Evolutionary conservation across 2,329 filamentous ascomycete genomes (phyloP).

Genomic region (Hymenoscyphus repandus): DNA sequence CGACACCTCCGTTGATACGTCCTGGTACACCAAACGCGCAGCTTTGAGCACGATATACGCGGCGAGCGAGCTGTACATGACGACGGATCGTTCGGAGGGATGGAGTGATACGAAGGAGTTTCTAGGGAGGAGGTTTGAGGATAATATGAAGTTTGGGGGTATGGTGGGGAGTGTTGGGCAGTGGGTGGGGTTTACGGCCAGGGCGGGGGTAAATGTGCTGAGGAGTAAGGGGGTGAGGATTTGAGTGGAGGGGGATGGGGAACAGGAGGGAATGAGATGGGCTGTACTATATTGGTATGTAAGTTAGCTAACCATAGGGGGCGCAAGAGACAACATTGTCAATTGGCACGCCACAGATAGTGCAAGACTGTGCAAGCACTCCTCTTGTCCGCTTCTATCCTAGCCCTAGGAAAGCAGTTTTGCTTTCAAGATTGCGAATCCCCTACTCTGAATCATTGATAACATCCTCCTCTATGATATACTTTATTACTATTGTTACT

Average conservation of each 20-base stretch:
- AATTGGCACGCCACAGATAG: no score
- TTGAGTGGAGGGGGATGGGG: slow-evolving; percentile 1
- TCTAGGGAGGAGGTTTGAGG: slow-evolving; percentile 63
- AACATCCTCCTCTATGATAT: no score
- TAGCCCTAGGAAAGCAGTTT: no score
- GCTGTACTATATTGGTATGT: neutral
- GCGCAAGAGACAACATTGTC: no score
- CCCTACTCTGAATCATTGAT: no score
- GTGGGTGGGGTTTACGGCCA: slow-evolving; percentile 78
- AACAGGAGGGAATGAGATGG: neutral
- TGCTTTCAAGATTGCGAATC: no score
- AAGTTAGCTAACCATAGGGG: no score
- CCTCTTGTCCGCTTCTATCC: no score
- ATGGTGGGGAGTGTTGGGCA: slow-evolving; percentile 60
- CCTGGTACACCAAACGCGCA: slow-evolving; percentile 78
- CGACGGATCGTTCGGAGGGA: slow-evolving; percentile 70
- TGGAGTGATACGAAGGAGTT: slow-evolving; percentile 77
- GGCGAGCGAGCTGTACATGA: slow-evolving; percentile 87
- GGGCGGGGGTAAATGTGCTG: slow-evolving; percentile 72
- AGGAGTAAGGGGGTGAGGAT: slow-evolving; percentile 84
- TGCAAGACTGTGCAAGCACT: no score
- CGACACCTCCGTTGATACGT: slow-evolving; percentile 73
- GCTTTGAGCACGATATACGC: slow-evolving; percentile 65
- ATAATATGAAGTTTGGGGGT: slow-evolving; percentile 58
- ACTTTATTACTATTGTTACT: no score